Evolutionary conservation across 129 eudicot genomes (phyloP).

Genomic region (Helianthus annuus): HanXRQr2.0-SUNRISE NC_035443.2:188500025-188500524

Average conservation of each 20-base stretch:
- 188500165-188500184: too few species aligned
- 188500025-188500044: too few species aligned
- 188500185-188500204: background rate
- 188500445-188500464: slow-evolving; percentile 83
- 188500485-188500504: slow-evolving; percentile 72
- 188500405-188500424: slow-evolving; percentile 37
- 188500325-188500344: slow-evolving; percentile 54
- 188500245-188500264: slow-evolving; percentile 63
- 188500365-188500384: slow-evolving; percentile 45
- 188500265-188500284: slow-evolving; percentile 75
- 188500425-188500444: slow-evolving; percentile 43
- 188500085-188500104: too few species aligned
- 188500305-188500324: slow-evolving; percentile 57
- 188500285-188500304: slow-evolving; percentile 73
- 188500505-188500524: slow-evolving; percentile 64
- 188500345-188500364: slow-evolving; percentile 62
- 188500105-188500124: too few species aligned
- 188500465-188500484: slow-evolving; percentile 58
- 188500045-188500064: too few species aligned
- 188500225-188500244: slow-evolving; percentile 54
- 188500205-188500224: background rate
- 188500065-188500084: too few species aligned
- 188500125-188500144: too few species aligned
- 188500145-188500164: too few species aligned
- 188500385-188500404: slow-evolving; percentile 44